A percentile compares a stretch with the other conserved stretches of the same genome.
Evolutionary conservation across 2,329 filamentous ascomycete genomes (phyloP).

Genomic region (Gyromitra esculenta): DNA sequence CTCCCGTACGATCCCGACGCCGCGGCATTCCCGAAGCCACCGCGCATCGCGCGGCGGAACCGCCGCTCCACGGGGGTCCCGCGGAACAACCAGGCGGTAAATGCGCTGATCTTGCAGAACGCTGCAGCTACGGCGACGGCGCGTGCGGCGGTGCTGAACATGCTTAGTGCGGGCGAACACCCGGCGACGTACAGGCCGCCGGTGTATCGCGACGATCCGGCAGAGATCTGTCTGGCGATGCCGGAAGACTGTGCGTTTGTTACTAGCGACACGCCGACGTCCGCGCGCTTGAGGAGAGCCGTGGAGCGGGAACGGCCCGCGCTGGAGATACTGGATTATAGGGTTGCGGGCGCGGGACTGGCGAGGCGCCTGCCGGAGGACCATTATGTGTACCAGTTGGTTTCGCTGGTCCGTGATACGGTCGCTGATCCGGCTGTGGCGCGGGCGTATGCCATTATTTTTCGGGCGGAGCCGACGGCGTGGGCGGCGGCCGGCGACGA

Average conservation of each 20-base stretch:
- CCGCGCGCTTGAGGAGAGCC: background rate
- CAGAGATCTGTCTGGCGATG: conserved; percentile 20
- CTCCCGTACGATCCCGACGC: no score
- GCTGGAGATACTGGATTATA: conserved; percentile 19
- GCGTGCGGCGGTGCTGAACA: background rate
- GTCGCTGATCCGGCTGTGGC: conserved; percentile 17
- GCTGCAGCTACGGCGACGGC: no score
- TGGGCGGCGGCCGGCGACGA: conserved; percentile 11
- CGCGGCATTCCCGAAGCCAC: no score
- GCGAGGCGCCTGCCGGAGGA: background rate
- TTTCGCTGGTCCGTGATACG: conserved; percentile 11
- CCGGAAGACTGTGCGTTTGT: conserved; percentile 28
- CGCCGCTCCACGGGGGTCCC: background rate
- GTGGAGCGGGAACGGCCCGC: background rate
- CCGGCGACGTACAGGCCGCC: background rate
- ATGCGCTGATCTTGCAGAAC: background rate
- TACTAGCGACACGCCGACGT: background rate
- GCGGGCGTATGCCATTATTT: conserved; percentile 29
- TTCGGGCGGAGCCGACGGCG: conserved; percentile 8
- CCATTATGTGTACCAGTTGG: conserved; percentile 33
- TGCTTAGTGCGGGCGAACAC: conserved; percentile 3
- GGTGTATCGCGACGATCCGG: background rate
- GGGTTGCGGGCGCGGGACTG: background rate
- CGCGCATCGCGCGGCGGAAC: no score
- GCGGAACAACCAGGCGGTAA: background rate